A percentile compares a stretch with the other conserved stretches of the same genome.
These are phyloP conservation scores for Yarrowia osloensis DNA, from an alignment of 805 yeast species.

Conservation along the genomic window DNA sequence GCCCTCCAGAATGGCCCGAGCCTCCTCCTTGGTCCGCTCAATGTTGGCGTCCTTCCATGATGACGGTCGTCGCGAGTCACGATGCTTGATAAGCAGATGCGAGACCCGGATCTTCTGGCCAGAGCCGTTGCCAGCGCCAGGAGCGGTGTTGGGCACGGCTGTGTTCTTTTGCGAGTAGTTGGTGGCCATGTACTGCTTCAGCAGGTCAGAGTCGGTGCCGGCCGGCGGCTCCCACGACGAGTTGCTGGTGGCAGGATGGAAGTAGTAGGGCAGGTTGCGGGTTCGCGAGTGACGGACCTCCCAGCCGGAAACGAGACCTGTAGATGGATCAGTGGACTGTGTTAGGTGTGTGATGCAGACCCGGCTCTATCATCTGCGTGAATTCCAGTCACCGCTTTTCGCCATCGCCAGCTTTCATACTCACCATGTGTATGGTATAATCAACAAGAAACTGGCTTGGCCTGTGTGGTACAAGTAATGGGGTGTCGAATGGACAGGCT, in stretches of 20 bases:
- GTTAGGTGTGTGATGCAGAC: not conserved
- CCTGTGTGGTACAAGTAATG: not conserved
- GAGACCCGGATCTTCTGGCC: conserved; percentile 71
- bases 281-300: conserved; percentile 74
- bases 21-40: conserved; percentile 81
- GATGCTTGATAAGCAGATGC: conserved; percentile 82
- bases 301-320: conserved; percentile 91
- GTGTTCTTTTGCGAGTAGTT: conserved; percentile 39
- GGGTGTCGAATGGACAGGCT: not conserved
- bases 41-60: conserved; percentile 84
- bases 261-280: conserved; percentile 81
- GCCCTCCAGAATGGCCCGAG: conserved; percentile 58
- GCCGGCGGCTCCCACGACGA: conserved; percentile 91
- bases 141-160: conserved; percentile 33
- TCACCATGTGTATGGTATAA: conserved; percentile 8
- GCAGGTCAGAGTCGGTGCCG: conserved; percentile 66
- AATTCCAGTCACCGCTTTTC: no score
- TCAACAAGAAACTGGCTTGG: not conserved
- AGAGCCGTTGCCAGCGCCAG: conserved; percentile 31
- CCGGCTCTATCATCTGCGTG: not conserved
- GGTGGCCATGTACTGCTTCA: conserved; percentile 58
- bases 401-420: not conserved
- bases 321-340: conserved; percentile 38
- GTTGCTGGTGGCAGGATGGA: conserved; percentile 65
- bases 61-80: conserved; percentile 81